Base-by-base conservation (phyloP, 805 yeast genomes). In the Kodamaea fukazawae region DNA sequence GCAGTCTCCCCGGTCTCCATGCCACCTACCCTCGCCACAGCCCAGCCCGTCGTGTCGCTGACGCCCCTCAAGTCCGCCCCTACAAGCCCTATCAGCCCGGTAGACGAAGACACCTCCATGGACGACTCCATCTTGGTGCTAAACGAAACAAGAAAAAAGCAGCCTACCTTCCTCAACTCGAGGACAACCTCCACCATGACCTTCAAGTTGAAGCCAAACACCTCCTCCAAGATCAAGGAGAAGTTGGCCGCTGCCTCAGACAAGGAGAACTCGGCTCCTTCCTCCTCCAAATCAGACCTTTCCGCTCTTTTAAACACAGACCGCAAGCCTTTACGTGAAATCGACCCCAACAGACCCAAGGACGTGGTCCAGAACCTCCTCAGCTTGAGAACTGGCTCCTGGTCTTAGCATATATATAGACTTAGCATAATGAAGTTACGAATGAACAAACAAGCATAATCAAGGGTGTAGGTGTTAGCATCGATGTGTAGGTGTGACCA, bases 381-480 rank as follows among this genome's bases (percentile, higher is more conserved):
- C 32, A 60, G 71, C 18, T 54, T 70, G 40, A 63, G 62, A 54
- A 43, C 60, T 7, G 69, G 66, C 3, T 57, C 58, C 40, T 64
- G 70, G 69, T 36, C 44, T 10, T 47, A 35, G 33, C 10, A 10
- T 27, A 23, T 13, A 15, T 28, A 30, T 29, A 15, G 17, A 25
- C 18, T 20, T 13, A 20, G 23, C 17, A 32, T 32, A 20, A 32
- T 32, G 35, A 32, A 22, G 25, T 32, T 15, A 32, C 27, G 35
- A 32, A 28, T 23, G 26, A 23, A 23, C 7, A 7, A 7, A 23
- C 10, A n/a, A n/a, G n/a, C n/a, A n/a, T n/a, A n/a, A n/a, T n/a
- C n/a, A n/a, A n/a, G n/a, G n/a, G n/a, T n/a, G n/a, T n/a, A n/a
- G n/a, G n/a, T n/a, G n/a, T n/a, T n/a, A n/a, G n/a, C n/a, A n/a